Evolutionary conservation across 2,329 filamentous ascomycete genomes (phyloP).

Genomic region (Spiromastix sp.): DNA sequence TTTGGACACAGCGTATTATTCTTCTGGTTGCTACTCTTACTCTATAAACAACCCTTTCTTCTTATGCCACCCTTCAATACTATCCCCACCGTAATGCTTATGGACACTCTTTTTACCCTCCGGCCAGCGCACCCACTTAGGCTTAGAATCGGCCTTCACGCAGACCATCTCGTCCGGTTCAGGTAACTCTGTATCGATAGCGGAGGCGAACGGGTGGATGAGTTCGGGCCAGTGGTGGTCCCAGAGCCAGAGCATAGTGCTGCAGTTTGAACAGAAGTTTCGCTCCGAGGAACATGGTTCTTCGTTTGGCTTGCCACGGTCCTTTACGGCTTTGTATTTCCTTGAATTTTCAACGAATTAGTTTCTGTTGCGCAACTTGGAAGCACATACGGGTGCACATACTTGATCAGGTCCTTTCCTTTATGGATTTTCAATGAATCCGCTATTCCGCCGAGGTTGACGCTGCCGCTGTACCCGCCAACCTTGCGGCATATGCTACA

Average conservation of each 20-base stretch:
- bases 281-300: slow-evolving; percentile 33
- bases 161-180: slow-evolving; percentile 39
- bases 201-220: slow-evolving; percentile 40
- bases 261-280: slow-evolving; percentile 39
- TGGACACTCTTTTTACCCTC: slow-evolving; percentile 37
- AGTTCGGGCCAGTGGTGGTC: slow-evolving; percentile 38
- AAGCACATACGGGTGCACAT: slow-evolving; percentile 8
- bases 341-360: slow-evolving; percentile 16
- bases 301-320: slow-evolving; percentile 31
- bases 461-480: slow-evolving; percentile 34
- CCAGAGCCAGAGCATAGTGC: slow-evolving; percentile 39
- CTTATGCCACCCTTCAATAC: slow-evolving; percentile 39
- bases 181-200: slow-evolving; percentile 38
- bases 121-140: slow-evolving; percentile 37
- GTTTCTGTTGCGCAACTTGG: background rate
- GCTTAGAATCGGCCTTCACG: slow-evolving; percentile 34
- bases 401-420: slow-evolving; percentile 37
- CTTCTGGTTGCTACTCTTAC: no score
- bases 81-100: slow-evolving; percentile 27
- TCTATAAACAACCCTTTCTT: slow-evolving; percentile 27
- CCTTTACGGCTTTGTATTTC: slow-evolving; percentile 36
- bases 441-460: slow-evolving; percentile 38
- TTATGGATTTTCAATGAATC: slow-evolving; percentile 32
- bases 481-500: slow-evolving; percentile 42
- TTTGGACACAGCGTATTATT: no score